Base-by-base conservation (phyloP, 441 rosid species). In the Bruguiera hainesii region DNA sequence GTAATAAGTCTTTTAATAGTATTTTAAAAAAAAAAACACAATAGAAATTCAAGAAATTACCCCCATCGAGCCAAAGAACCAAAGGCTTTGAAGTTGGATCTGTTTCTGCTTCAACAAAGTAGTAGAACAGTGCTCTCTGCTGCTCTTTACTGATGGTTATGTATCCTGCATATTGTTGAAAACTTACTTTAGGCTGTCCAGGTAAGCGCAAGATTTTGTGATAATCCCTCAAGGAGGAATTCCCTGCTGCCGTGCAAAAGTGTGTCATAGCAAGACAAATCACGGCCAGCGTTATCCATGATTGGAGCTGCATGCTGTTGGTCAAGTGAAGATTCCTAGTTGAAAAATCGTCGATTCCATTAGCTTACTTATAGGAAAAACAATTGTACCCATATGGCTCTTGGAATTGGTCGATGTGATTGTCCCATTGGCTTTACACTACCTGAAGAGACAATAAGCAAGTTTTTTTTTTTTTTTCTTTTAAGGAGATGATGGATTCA, bases 11-110 rank as follows among this genome's bases (percentile, higher is more conserved):
- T 33, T 8, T 37, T 37, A 8, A 0, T 37, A 0, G 15, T 37
- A 0, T n/a, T 2, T 9, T 10, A 37, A 10, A 9, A 30, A 37
- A 37, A 37, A 10, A 10, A 2, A 13, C 15, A 39, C 30, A 23
- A 25, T 7, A 25, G 0, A 6, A 50, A 29, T 37, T 10, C 21
- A 37, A 25, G 7, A 23, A 63, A 13, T 39, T 65, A 71, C 82
- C 80, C 76, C 76, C 78, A 25, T 68, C 68, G 50, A 78, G 71
- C 78, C 81, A 80, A 19, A 77, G 58, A 39, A 80, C 77, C 29
- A 80, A 73, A 33, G 81, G 84, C 49, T 68, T 77, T n/a, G 53
- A 29, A 1, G 63, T 33, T 3, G 78, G 65, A 18, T 70, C 51
- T n/a, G 42, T n/a, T 13, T 69, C 56, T 13, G 76, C 75, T 62